These are phyloP conservation scores for Puya raimondii DNA, from an alignment of 176 grass and related monocot species.

Conservation along the genomic window DNA sequence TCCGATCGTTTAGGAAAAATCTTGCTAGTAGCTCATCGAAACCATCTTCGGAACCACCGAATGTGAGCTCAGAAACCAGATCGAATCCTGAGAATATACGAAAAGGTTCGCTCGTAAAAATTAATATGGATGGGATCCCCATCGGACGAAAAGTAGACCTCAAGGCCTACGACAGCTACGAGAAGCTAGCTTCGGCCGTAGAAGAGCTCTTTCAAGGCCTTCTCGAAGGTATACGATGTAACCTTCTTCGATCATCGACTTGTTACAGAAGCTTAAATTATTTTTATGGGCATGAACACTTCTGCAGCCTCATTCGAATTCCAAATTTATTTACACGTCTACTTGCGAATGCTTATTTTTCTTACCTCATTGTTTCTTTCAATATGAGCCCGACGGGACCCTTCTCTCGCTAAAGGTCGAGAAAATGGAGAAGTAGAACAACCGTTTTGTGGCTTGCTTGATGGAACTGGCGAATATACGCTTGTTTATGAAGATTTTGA, in stretches of 20 bases:
- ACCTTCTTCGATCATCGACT: background rate
- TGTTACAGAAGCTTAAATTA: background rate
- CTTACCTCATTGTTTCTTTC: background rate
- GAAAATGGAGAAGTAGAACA: conserved; percentile 21
- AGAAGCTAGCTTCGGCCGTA: conserved; percentile 50
- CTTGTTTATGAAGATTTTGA: conserved; percentile 86
- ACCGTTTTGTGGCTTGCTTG: conserved; percentile 30
- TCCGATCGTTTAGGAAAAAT: conserved; percentile 67
- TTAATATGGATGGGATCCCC: conserved; percentile 92
- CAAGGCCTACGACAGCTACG: conserved; percentile 45
- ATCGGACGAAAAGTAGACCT: conserved; percentile 86
- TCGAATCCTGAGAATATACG: conserved; percentile 13
- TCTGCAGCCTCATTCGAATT: background rate
- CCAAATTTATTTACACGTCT: background rate
- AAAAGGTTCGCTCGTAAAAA: conserved; percentile 70
- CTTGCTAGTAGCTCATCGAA: conserved; percentile 36
- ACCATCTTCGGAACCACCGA: conserved; percentile 15
- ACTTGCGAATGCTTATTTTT: background rate
- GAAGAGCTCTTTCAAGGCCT: conserved; percentile 78
- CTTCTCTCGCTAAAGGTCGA: conserved; percentile 5
- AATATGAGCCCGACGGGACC: conserved; percentile 34
- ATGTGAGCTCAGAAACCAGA: conserved; percentile 2
- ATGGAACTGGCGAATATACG: conserved; percentile 64
- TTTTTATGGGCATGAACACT: background rate
- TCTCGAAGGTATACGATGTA: conserved; percentile 39